Conservation (phyloP, 257 asterid species). For the Petrea volubilis region DNA sequence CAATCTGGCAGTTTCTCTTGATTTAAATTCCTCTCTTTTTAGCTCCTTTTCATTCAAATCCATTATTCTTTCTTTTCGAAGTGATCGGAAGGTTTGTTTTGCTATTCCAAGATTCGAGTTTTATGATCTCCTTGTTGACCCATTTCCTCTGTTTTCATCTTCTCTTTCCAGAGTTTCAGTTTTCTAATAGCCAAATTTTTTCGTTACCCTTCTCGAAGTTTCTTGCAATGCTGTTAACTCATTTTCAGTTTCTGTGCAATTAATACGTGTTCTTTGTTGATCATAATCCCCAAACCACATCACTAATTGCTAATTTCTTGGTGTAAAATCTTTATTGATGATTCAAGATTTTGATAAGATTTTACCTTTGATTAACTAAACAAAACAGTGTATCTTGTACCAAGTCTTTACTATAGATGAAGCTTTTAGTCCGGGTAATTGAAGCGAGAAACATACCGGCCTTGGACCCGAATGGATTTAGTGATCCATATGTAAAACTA, state of each 20-base stretch:
- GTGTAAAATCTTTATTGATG: constrained; percentile 14
- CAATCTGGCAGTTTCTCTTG: constrained; percentile 7
- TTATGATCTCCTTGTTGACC: constrained; percentile 21
- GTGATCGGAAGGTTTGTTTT: constrained; percentile 23
- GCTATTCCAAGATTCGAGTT: constrained; percentile 26
- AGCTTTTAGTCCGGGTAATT: constrained; percentile 89
- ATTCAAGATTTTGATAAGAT: constrained; percentile 13
- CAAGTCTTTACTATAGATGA: constrained; percentile 37
- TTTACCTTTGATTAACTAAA: background rate
- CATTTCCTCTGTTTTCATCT: constrained; percentile 18
- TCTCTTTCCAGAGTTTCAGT: constrained; percentile 11
- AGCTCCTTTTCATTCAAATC: constrained; percentile 20
- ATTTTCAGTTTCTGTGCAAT: constrained; percentile 20
- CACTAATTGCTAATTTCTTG: constrained; percentile 12
- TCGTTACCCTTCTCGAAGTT: background rate
- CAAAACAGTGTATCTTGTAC: background rate
- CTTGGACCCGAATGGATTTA: constrained; percentile 82
- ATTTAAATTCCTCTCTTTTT: constrained; percentile 9
- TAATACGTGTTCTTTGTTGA: constrained; percentile 1
- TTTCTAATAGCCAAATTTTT: background rate
- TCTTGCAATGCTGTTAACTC: constrained; percentile 26
- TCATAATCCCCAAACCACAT: background rate
- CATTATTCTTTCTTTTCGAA: constrained; percentile 13
- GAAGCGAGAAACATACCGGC: constrained; percentile 85
- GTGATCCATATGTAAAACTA: constrained; percentile 93